Percentiles rank a stretch among this genome's conserved stretches.
These are phyloP conservation scores for Gentiana macrophylla DNA, from an alignment of 257 asterid genomes.

Conservation along the genomic window DNA sequence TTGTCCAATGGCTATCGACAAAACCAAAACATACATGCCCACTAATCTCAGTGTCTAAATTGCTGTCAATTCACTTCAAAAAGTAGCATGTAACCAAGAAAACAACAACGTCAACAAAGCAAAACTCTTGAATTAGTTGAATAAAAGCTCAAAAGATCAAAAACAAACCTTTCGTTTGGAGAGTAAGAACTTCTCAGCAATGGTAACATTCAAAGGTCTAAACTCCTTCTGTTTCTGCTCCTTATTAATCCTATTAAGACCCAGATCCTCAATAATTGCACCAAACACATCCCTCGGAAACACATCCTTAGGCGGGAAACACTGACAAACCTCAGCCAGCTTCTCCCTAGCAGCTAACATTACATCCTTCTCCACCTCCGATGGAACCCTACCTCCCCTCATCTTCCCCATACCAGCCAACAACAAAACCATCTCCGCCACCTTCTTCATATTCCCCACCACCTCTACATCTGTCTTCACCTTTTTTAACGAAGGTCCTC, in stretches of 20 bases:
- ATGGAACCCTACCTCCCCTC: slow-evolving; percentile 88
- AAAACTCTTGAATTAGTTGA: slow-evolving; percentile 4
- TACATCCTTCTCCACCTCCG: slow-evolving; percentile 59
- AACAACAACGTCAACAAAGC: background rate
- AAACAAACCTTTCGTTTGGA: slow-evolving; percentile 65
- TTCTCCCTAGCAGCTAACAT: slow-evolving; percentile 59
- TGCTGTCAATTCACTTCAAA: background rate
- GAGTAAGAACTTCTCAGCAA: slow-evolving; percentile 63
- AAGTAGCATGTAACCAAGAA: background rate
- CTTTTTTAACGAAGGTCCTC: slow-evolving; percentile 22
- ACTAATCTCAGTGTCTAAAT: background rate
- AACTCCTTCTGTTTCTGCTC: slow-evolving; percentile 60
- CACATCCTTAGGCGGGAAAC: slow-evolving; percentile 85
- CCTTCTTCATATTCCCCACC: slow-evolving; percentile 41
- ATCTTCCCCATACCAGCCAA: slow-evolving; percentile 87
- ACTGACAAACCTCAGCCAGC: slow-evolving; percentile 59
- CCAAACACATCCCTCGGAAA: slow-evolving; percentile 85
- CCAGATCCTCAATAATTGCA: slow-evolving; percentile 76
- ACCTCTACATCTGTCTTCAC: slow-evolving; percentile 21
- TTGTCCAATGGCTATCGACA: background rate
- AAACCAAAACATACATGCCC: background rate
- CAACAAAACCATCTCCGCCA: slow-evolving; percentile 88
- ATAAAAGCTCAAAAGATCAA: no score
- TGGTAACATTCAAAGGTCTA: slow-evolving; percentile 65
- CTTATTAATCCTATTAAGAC: slow-evolving; percentile 61